These are phyloP conservation scores for Glycyrrhiza uralensis DNA, from an alignment of 306 rosid genomes.

Conservation along the genomic window DNA sequence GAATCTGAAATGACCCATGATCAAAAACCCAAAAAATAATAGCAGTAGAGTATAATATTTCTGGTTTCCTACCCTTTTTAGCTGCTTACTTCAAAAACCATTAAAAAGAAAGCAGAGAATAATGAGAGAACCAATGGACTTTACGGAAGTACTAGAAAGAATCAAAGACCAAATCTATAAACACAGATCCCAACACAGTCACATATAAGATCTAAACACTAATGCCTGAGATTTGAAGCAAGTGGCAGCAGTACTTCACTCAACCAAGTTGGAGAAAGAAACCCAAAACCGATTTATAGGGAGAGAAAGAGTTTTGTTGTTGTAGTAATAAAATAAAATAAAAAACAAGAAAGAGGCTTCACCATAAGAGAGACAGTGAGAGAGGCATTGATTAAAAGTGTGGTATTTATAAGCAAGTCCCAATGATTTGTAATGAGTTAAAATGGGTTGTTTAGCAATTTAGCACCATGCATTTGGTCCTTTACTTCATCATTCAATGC, in stretches of 20 bases:
- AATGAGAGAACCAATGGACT: constrained; percentile 11
- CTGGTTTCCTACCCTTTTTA: constrained; percentile 10
- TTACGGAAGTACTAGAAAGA: background rate
- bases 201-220: constrained; percentile 19
- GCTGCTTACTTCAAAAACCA: constrained; percentile 4
- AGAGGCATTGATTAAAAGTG: background rate
- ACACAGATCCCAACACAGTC: constrained; percentile 29
- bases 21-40: constrained; percentile 17
- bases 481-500: constrained; percentile 19
- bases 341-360: background rate
- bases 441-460: constrained; percentile 17
- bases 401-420: constrained; percentile 30
- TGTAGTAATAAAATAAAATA: no score
- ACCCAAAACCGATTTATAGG: no score
- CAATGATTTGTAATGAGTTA: constrained; percentile 38
- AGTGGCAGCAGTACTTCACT: background rate
- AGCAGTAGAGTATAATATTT: background rate
- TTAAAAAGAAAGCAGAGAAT: constrained; percentile 1
- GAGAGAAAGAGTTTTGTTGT: no score
- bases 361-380: background rate
- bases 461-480: constrained; percentile 27
- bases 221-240: background rate
- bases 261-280: constrained; percentile 10
- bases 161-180: constrained; percentile 11
- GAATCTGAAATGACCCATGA: constrained; percentile 48